Evolutionary conservation across 2,329 filamentous ascomycete species (phyloP), one percentile per base, ranked within the genome.

Genomic region (Colletotrichum sp.): DNA sequence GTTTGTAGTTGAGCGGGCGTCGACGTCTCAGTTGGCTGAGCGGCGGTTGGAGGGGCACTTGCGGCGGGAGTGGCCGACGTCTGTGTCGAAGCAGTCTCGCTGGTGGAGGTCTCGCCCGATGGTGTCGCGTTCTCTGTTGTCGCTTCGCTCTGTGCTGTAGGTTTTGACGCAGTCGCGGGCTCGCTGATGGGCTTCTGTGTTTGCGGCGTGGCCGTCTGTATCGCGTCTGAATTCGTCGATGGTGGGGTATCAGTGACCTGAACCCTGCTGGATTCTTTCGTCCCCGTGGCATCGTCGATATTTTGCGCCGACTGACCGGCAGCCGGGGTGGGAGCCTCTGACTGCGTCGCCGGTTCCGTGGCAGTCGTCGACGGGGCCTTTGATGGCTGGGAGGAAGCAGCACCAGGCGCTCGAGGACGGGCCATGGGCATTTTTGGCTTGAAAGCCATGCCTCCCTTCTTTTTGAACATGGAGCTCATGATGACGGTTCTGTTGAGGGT

Each of bases 391-490:
- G 80, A 81, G 73, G 84, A 81, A 73, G 82, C 80, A 74, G 86
- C 82, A 71, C 86, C 84, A 77, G 87, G 86, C 76, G 82, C 81
- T 72, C 88, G 86, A 74, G 89, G 87, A 80, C 92, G 90, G 78
- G 88, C 87, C 38, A 85, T 82, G 36, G 90, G 91, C 78, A 90
- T 90, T 85, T 94, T 95, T 59, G 93, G 93, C 82, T 94, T 94
- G 86, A 95, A 95, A 85, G 88, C 88, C 73, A 88, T 85, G 79
- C 88, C 88, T 80, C 87, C 88, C 79, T 89, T 87, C 84, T 94
- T 94, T 85, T 94, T 94, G 83, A 93, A 89, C 85, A 93, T 93
- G 75, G 88, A 90, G 85, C 90, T 92, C 87, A 94, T 93, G 79
- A 85, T 88, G 85, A 73, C 58, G 59, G 14, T 76, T 16, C 8